Evolutionary conservation across 345 rosid species (phyloP).

Genomic region (Xanthoceras sorbifolium): DNA sequence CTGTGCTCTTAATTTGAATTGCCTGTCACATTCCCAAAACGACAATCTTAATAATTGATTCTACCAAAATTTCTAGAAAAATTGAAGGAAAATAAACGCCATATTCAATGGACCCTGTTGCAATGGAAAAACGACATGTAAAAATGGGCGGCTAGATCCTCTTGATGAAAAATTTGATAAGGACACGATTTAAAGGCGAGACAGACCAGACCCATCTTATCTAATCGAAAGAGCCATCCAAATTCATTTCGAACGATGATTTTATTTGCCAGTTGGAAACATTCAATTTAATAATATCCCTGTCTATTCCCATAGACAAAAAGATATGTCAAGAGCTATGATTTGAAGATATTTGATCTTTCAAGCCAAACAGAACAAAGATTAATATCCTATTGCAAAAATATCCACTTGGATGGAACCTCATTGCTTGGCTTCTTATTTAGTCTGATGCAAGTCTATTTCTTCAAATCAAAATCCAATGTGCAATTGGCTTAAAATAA

Average conservation of each 20-base stretch:
- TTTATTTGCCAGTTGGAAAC: background rate
- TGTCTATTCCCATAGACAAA: background rate
- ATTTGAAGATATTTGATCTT: background rate
- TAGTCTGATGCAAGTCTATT: background rate
- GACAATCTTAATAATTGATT: background rate
- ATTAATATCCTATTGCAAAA: background rate
- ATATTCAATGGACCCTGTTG: background rate
- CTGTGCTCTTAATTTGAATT: constrained; percentile 56
- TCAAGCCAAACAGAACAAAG: background rate
- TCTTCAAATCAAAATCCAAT: background rate
- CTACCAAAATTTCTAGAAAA: background rate
- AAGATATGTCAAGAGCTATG: background rate
- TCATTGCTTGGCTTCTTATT: background rate
- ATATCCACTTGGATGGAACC: background rate
- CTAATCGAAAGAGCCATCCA: too few relatives aligned
- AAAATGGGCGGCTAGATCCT: background rate
- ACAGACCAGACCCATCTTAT: background rate
- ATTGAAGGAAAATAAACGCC: background rate
- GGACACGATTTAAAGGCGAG: background rate
- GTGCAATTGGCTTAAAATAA: background rate
- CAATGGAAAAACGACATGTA: background rate
- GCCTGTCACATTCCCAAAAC: constrained; percentile 46
- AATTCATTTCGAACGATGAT: background rate
- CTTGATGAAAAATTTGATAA: background rate
- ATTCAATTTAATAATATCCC: background rate